A percentile compares a stretch with the other conserved stretches of the same genome.
Evolutionary conservation across 2,329 filamentous ascomycete species (phyloP).

Genomic region (Trichoderma atroviride): DNA sequence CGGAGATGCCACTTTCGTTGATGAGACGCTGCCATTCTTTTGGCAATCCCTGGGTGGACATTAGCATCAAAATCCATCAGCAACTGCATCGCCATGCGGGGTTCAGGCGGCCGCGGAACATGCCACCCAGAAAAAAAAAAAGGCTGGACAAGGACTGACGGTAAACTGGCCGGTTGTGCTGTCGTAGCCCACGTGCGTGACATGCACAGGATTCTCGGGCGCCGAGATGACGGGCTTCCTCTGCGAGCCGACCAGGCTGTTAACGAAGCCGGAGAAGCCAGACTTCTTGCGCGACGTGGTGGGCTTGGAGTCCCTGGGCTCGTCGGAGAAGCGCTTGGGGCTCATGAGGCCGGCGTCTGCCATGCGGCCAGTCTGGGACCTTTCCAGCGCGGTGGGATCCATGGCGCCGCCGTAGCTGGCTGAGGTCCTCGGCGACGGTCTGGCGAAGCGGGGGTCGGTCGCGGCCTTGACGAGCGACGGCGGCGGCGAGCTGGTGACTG

Average conservation of each 20-base stretch:
- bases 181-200: slow-evolving; percentile 97
- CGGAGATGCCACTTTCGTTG: slow-evolving; percentile 92
- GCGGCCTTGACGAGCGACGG: slow-evolving; percentile 49
- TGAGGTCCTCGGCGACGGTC: slow-evolving; percentile 65
- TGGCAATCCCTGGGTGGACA: slow-evolving; percentile 71
- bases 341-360: slow-evolving; percentile 51
- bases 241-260: slow-evolving; percentile 73
- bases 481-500: slow-evolving; percentile 29
- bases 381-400: slow-evolving; percentile 45
- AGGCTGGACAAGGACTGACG: slow-evolving; percentile 55
- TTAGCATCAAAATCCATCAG: slow-evolving; percentile 27
- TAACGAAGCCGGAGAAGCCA: slow-evolving; percentile 86
- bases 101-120: slow-evolving; percentile 27
- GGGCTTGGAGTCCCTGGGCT: slow-evolving; percentile 65
- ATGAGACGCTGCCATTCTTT: slow-evolving; percentile 98
- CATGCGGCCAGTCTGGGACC: slow-evolving; percentile 38
- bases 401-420: slow-evolving; percentile 51
- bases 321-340: slow-evolving; percentile 78
- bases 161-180: slow-evolving; percentile 96
- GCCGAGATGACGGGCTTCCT: slow-evolving; percentile 95
- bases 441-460: slow-evolving; percentile 54
- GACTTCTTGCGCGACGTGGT: slow-evolving; percentile 76
- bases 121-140: not conserved
- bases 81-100: slow-evolving; percentile 19
- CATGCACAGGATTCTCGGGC: slow-evolving; percentile 95